Evolutionary conservation across 2,329 filamentous ascomycete species (phyloP).

Genomic region (Diaporthe aspalathi): DNA sequence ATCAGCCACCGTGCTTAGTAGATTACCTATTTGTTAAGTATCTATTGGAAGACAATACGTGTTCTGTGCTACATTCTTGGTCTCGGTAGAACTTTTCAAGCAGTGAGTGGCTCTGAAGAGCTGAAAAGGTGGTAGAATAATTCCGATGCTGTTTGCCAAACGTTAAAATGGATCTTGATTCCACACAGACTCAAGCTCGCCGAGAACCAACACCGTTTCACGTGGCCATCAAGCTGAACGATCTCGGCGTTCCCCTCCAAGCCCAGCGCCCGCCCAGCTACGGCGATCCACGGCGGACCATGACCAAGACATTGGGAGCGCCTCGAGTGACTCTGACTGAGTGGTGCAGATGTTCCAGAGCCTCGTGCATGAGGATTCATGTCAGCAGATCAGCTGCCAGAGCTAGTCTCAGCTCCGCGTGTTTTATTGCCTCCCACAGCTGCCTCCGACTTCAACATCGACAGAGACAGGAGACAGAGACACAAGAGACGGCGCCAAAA

Average conservation of each 20-base stretch:
- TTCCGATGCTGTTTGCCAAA: too few relatives aligned
- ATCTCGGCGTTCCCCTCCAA: neutral
- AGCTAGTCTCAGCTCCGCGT: conserved; percentile 8
- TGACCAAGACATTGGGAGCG: neutral
- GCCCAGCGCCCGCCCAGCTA: neutral
- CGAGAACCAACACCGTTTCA: too few relatives aligned
- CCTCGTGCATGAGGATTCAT: neutral
- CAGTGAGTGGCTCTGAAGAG: too few relatives aligned
- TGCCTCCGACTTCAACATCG: neutral
- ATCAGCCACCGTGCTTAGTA: too few relatives aligned
- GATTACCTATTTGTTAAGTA: too few relatives aligned
- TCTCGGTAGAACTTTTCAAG: too few relatives aligned
- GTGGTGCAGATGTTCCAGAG: neutral
- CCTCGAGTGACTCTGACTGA: neutral
- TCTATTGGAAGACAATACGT: too few relatives aligned
- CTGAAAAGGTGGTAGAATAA: too few relatives aligned
- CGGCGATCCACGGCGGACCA: neutral
- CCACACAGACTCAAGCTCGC: too few relatives aligned
- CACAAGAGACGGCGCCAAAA: conserved; percentile 6
- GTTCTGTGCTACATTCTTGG: too few relatives aligned
- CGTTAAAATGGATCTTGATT: too few relatives aligned
- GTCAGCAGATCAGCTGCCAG: neutral
- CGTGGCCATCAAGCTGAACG: neutral
- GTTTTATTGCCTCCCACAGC: neutral
- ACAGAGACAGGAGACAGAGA: conserved; percentile 18